Base-by-base conservation (phyloP, 192 early-diverging fungal species). In the Spinellus fusiger region DNA sequence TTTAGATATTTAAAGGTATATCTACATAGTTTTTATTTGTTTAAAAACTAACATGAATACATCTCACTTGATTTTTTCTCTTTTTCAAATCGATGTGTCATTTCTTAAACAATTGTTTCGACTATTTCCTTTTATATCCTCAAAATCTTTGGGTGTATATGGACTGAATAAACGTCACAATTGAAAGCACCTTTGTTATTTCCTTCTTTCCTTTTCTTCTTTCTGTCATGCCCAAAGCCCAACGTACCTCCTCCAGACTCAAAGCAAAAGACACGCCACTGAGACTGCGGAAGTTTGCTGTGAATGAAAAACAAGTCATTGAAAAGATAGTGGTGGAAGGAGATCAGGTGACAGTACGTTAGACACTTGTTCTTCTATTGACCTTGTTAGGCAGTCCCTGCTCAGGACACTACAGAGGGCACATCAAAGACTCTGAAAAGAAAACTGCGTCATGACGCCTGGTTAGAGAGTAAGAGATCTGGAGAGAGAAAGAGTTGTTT, bases 401-500 rank as follows among this genome's bases (percentile, higher is more conserved):
- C 26, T 31, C 5, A 59, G 23, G 26, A 59, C 25, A 7, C 28
- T 44, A 32, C 28, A 16, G 27, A 58, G 18, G n/a, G 8, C 10
- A n/a, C 38, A 27, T 59, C 51, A 13, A 70, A 70, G 26, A 29
- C 48, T 10, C n/a, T 35, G 33, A 84, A 83, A 54, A 78, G 81
- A 16, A 75, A 78, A 7, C 44, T 73, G 35, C 75, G 81, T 22
- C 85, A 84, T 58, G 69, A 80, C 48, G 75, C 74, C 26, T 86
- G 85, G 85, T 71, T 86, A 47, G 77, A 82, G n/a, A 84, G 78
- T 80, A 77, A 33, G 75, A 37, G 22, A 0, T 65, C 2, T 22
- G 31, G 23, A 2, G n/a, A 61, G 2, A 25, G 18, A 23, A 28
- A 3, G 47, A 4, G 53, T n/a, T n/a, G n/a, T n/a, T n/a, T n/a